Percentiles rank a stretch among this genome's conserved stretches.
Evolutionary conservation across 257 asterid genomes (phyloP).

Genomic region (Plantago elongata): DNA sequence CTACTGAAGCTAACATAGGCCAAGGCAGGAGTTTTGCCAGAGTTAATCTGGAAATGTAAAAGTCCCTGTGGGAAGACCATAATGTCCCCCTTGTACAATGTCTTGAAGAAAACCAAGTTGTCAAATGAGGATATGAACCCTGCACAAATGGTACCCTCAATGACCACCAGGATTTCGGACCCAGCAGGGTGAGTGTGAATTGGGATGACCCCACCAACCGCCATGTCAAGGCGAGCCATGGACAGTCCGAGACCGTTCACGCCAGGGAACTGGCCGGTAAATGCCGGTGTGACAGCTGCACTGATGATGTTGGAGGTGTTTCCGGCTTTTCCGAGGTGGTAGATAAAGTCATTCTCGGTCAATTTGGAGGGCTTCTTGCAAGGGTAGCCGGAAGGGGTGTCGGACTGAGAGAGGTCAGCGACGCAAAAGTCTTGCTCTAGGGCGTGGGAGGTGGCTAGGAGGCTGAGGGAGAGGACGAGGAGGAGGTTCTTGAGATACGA

Average conservation of each 20-base stretch:
- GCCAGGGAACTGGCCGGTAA: conserved; percentile 52
- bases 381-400: conserved; percentile 67
- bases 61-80: conserved; percentile 80
- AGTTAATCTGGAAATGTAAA: conserved; percentile 67
- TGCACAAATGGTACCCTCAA: conserved; percentile 51
- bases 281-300: conserved; percentile 65
- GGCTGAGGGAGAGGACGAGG: conserved; percentile 22
- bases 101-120: conserved; percentile 45
- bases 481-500: conserved; percentile 6
- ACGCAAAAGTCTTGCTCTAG: conserved; percentile 75
- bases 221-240: conserved; percentile 62
- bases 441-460: conserved; percentile 29
- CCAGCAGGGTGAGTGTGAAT: conserved; percentile 79
- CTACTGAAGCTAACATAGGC: conserved; percentile 59
- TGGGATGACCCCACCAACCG: conserved; percentile 63
- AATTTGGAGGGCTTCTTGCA: conserved; percentile 57
- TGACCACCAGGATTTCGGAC: conserved; percentile 53
- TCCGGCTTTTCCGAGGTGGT: conserved; percentile 42
- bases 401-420: conserved; percentile 49
- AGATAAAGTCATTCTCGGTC: conserved; percentile 53
- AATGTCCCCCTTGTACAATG: conserved; percentile 52
- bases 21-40: conserved; percentile 38
- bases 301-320: conserved; percentile 70
- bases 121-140: conserved; percentile 62
- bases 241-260: conserved; percentile 70